Conservation (phyloP, 2,329 filamentous ascomycete species). For the Alternaria sp. region DNA sequence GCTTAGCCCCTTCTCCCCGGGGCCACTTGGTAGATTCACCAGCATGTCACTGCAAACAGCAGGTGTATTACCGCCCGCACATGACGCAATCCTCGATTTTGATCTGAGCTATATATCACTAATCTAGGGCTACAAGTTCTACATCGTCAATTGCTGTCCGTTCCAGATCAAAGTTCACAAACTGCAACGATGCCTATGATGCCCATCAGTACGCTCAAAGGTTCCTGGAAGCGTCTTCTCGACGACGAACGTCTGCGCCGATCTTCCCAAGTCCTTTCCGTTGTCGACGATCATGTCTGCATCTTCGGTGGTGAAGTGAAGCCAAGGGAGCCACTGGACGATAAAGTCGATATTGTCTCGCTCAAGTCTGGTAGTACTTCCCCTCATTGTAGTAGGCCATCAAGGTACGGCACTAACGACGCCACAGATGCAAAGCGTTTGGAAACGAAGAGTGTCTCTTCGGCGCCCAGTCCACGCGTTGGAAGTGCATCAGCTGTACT, state of each 20-base stretch:
- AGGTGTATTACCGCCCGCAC: background rate
- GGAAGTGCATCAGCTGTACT: conserved; percentile 75
- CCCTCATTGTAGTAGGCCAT: conserved; percentile 17
- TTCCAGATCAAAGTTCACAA: background rate
- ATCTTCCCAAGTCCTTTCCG: conserved; percentile 75
- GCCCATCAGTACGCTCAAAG: conserved; percentile 37
- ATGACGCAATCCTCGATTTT: conserved; percentile 2
- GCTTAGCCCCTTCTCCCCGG: conserved; percentile 1
- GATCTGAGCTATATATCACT: background rate
- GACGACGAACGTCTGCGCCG: conserved; percentile 61
- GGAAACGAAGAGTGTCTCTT: conserved; percentile 29
- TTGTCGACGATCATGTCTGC: conserved; percentile 64
- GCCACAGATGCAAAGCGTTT: conserved; percentile 52
- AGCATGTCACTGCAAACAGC: background rate
- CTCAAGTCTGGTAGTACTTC: conserved; percentile 46
- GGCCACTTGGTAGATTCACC: too few relatives aligned
- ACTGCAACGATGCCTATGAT: conserved; percentile 29
- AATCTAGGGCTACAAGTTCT: background rate
- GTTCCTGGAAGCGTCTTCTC: conserved; percentile 48
- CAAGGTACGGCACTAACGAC: conserved; percentile 25
- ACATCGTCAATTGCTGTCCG: background rate
- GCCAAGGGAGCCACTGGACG: conserved; percentile 72
- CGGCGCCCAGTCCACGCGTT: conserved; percentile 70
- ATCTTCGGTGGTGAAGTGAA: conserved; percentile 79
- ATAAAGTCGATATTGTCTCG: conserved; percentile 71